Evolutionary conservation across 2,329 filamentous ascomycete genomes (phyloP), one percentile per base, ranked within the genome.

Genomic region (Lachnellula subtilissima): DNA sequence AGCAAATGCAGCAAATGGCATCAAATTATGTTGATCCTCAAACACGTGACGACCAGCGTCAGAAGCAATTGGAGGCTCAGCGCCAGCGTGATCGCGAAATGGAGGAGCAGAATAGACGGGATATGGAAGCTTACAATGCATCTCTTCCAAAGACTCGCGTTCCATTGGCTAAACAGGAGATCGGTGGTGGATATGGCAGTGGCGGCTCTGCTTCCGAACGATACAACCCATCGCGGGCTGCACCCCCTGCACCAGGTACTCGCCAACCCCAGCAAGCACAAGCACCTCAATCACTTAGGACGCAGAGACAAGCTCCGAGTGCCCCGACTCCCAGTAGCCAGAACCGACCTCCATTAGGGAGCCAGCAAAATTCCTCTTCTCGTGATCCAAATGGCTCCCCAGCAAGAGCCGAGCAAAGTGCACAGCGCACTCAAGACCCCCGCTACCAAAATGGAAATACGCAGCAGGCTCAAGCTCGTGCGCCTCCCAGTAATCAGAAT

Each of bases 111-210:
- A 81, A 81, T 53, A 81, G 89, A 53, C 83, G 87, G 62, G 91
- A 96, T 51, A 78, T 89, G 64, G 91, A 94, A 69, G 89, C 85
- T 17, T 97, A 96, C 73, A 96, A 97, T 71, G 88, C 90, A 37
- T 91, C 89, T 23, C 75, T 97, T 57, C 93, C 91, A 35, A 88
- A 96, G 76, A 86, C 81, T 61, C 90, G 89, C 70, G 75, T 85
- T 11, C 89, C 90, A 2, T 68, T 94, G 62, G 91, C 92, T 35
- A 90, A 97, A 71, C 92, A 97, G 73, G 94, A 97, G 72, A 76
- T 97, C 64, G 90, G 89, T 55, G 86, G 78, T 56, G 72, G 53
- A 40, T 40, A 43, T 43, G 74, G 79, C 54, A 70, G 76, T 76
- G 75, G 73, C 53, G 54, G 57, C 35, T 43, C 59, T 11, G 54